Conservation (phyloP, 2,329 filamentous ascomycete species). For the Arachnopeziza araneosa region DNA sequence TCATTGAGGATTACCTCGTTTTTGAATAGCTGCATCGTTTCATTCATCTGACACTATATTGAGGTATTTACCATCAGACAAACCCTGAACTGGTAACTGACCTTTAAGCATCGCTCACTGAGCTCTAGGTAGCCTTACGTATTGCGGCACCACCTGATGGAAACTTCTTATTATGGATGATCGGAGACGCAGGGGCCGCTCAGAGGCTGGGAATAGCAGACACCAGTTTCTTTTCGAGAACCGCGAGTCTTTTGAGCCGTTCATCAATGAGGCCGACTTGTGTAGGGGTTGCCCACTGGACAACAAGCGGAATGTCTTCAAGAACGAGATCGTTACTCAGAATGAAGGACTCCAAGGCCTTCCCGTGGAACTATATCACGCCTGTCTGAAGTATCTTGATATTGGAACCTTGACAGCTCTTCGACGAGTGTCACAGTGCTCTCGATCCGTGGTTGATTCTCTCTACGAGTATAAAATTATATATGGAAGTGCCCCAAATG, state of each 20-base stretch:
- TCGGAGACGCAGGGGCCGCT: no score
- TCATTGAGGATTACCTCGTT: no score
- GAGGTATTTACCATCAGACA: no score
- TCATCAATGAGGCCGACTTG: background rate
- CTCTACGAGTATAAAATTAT: constrained; percentile 12
- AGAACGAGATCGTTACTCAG: background rate
- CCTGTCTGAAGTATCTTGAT: constrained; percentile 8
- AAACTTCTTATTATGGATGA: no score
- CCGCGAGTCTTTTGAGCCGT: background rate
- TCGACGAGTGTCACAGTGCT: constrained; percentile 10
- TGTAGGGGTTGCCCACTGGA: background rate
- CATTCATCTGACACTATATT: no score
- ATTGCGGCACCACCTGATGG: no score
- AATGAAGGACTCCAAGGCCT: constrained; percentile 2
- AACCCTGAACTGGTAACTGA: no score
- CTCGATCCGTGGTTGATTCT: constrained; percentile 6
- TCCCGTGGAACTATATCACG: constrained; percentile 11
- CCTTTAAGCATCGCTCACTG: no score
- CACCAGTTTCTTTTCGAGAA: background rate
- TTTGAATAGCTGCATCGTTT: no score
- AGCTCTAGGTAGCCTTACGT: no score
- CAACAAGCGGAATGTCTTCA: background rate
- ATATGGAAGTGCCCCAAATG: constrained; percentile 7
- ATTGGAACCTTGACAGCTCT: constrained; percentile 7
- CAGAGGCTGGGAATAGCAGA: no score